phyloP scores from a whole-genome alignment of 1,284 basidiomycete genomes.

The Agaricales sp. region DNA sequence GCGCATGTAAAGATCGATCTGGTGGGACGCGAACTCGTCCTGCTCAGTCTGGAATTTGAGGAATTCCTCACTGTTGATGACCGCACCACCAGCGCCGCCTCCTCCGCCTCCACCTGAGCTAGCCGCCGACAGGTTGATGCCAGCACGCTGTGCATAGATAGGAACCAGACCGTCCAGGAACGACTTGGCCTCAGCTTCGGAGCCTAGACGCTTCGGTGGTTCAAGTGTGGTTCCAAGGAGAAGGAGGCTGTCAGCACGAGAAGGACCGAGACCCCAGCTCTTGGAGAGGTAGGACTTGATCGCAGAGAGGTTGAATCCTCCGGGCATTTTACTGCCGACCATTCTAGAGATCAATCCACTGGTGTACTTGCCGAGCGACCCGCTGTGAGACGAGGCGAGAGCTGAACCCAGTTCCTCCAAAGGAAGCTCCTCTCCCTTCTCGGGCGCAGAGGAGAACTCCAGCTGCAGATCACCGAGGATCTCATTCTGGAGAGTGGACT shows the following conservation, averaged over 20 bases:
- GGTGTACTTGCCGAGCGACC: conserved; percentile 93
- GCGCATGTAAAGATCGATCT: conserved; percentile 93
- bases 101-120: conserved; percentile 52
- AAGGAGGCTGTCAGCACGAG: conserved; percentile 85
- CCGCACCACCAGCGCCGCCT: conserved; percentile 61
- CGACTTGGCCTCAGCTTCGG: conserved; percentile 86
- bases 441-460: conserved; percentile 86
- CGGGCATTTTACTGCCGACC: conserved; percentile 95
- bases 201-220: conserved; percentile 87
- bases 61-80: conserved; percentile 98
- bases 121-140: conserved; percentile 74
- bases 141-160: conserved; percentile 79
- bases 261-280: conserved; percentile 87
- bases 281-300: conserved; percentile 87
- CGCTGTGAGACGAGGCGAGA: conserved; percentile 73
- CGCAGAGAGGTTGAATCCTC: conserved; percentile 94
- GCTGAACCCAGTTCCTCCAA: conserved; percentile 91
- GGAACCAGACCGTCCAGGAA: conserved; percentile 88
- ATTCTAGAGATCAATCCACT: conserved; percentile 86
- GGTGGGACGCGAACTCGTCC: conserved; percentile 84
- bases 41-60: conserved; percentile 93
- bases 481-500: conserved; percentile 97
- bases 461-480: conserved; percentile 89
- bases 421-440: conserved; percentile 96
- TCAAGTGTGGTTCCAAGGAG: conserved; percentile 88